A percentile compares a stretch with the other conserved stretches of the same genome.
Conservation (phyloP, 2,329 filamentous ascomycete genomes). For the Beauveria sp. region DNA sequence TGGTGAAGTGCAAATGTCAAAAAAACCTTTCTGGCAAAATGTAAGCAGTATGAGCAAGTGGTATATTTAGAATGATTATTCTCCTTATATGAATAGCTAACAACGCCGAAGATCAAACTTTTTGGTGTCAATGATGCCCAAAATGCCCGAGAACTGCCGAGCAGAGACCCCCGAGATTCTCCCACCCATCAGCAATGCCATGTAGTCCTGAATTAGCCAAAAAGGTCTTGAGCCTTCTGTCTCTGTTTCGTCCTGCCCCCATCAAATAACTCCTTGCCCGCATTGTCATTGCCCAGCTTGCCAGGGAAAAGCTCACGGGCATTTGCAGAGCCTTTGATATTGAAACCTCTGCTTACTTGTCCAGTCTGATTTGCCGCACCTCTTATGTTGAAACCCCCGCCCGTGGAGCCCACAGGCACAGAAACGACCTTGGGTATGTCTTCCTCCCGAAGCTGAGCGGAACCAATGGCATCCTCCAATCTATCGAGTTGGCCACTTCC, state of each 20-base stretch:
- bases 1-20: conserved; percentile 36
- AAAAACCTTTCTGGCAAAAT: not conserved
- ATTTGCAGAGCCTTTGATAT: conserved; percentile 60
- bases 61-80: not conserved
- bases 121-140: not conserved
- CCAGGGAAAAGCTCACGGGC: conserved; percentile 63
- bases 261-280: conserved; percentile 60
- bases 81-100: not conserved
- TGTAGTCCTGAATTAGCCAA: conserved; percentile 25
- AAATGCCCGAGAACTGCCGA: not conserved
- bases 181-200: not conserved
- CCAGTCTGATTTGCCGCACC: conserved; percentile 44
- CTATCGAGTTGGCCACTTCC: conserved; percentile 28
- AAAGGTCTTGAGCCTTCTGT: conserved; percentile 66
- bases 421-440: conserved; percentile 52
- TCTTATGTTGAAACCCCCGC: conserved; percentile 50
- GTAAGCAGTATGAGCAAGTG: not conserved
- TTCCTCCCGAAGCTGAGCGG: conserved; percentile 28
- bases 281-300: conserved; percentile 41
- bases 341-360: conserved; percentile 42
- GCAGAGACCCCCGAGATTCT: not conserved
- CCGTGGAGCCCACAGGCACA: conserved; percentile 34
- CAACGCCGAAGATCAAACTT: not conserved
- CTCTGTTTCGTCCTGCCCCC: conserved; percentile 48
- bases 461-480: conserved; percentile 31